Evolutionary conservation across 1,284 basidiomycete genomes (phyloP), one percentile per base, ranked within the genome.

Genomic region (Porodaedalea pini): DNA sequence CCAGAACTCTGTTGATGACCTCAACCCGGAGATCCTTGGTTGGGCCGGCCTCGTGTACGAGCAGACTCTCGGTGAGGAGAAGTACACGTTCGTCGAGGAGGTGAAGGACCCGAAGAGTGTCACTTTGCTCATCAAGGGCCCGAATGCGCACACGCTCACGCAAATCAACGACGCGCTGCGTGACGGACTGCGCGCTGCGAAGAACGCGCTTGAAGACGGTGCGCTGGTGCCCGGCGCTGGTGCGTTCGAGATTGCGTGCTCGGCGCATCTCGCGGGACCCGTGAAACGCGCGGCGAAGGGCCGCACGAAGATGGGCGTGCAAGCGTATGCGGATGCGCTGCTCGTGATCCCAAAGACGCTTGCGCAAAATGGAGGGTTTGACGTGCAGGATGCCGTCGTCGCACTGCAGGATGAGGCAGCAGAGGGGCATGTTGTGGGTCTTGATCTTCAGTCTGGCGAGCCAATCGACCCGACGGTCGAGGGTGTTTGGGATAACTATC

Each of bases 41-140:
- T 98, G 92, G 85, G 97, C 97, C 39, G 97, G 97, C 4, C 84
- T 99, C 55, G 94, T 99, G 27, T 99, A 99, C 75, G 97, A 99
- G 75, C 95, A 99, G 73, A 98, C 96, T 7, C 83, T 99, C 25
- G 96, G 97, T 64, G 97, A 99, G 74, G 97, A 99, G 70, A 99
- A 99, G 72, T 99, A 84, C 75, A 99, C 97, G 0, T 99, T 99
- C 71, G 81, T 99, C 49, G 97, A 99, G 73, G 93, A 99, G 62
- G 94, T 97, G 71, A 92, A 90, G 73, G 86, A 90, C 60, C 96
- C 97, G n/a, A 95, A 94, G 80, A 91, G 87, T 61, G 97, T 98
- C 37, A 99, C 97, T 5, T 81, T 99, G 57, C 81, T 99, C 61
- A 92, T 99, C 78, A 98, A 98, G 74, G 95, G 94, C n/a, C 97